Percentiles rank a stretch among this genome's conserved stretches.
Evolutionary conservation across 805 yeast species (phyloP).

Genomic region (Debaryomyces hansenii): DNA sequence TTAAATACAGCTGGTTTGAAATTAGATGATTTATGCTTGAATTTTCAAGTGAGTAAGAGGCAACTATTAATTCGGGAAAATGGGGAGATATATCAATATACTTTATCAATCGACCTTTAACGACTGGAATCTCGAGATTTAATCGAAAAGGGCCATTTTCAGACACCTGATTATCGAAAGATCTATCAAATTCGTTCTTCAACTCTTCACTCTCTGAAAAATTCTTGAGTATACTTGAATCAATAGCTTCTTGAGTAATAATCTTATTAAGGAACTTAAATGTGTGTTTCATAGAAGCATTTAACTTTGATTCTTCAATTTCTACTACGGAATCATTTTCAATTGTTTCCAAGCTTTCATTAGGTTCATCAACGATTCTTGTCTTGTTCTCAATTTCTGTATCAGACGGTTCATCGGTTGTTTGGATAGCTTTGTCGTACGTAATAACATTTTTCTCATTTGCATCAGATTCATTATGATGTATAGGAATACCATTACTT

Average conservation of each 20-base stretch:
- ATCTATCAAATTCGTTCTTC: not conserved
- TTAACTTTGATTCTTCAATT: slow-evolving; percentile 19
- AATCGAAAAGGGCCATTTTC: not conserved
- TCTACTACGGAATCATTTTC: not conserved
- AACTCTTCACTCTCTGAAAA: not conserved
- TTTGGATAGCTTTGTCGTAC: slow-evolving; percentile 25
- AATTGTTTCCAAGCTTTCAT: not conserved
- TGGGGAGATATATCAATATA: slow-evolving; percentile 34
- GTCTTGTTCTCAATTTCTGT: not conserved
- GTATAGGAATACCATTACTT: not conserved
- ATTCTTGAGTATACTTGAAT: slow-evolving; percentile 3
- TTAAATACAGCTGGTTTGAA: not conserved
- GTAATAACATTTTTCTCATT: slow-evolving; percentile 10
- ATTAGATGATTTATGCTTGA: not conserved
- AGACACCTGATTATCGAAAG: not conserved
- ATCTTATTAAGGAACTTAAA: slow-evolving; percentile 23
- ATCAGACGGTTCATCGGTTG: slow-evolving; percentile 3
- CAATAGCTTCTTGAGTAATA: slow-evolving; percentile 8
- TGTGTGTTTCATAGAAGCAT: slow-evolving; percentile 20
- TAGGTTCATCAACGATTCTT: not conserved
- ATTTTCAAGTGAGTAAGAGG: slow-evolving; percentile 6
- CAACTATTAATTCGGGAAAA: slow-evolving; percentile 31
- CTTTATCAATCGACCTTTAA: slow-evolving; percentile 12
- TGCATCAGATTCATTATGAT: not conserved
- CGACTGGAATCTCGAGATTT: not conserved